phyloP scores from a whole-genome alignment of 768 basidiomycete genomes.

The Hygrocybe punicea region DNA sequence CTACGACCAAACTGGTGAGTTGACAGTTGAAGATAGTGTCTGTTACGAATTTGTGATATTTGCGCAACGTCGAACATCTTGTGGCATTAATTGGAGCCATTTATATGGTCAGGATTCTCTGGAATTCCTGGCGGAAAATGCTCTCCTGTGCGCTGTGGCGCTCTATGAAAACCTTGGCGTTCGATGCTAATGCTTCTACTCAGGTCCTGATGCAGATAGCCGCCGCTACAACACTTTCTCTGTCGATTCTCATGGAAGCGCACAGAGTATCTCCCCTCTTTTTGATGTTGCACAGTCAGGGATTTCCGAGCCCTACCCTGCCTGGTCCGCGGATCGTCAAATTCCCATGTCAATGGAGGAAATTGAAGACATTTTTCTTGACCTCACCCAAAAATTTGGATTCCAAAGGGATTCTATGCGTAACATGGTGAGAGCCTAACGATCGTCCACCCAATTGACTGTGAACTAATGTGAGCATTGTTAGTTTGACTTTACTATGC shows the following conservation, averaged over 20 bases:
- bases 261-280: constrained; percentile 57
- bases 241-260: constrained; percentile 58
- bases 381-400: constrained; percentile 97
- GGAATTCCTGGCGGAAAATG: not conserved
- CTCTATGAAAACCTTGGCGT: constrained; percentile 4
- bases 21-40: not conserved
- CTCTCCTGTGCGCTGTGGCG: constrained; percentile 22
- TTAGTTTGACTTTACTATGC: constrained; percentile 97
- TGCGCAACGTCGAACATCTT: too few species aligned
- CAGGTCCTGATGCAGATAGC: constrained; percentile 32
- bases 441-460: constrained; percentile 1
- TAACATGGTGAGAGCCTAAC: constrained; percentile 65
- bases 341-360: constrained; percentile 97
- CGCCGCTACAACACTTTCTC: constrained; percentile 53
- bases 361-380: constrained; percentile 98
- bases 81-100: too few species aligned
- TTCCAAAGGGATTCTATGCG: constrained; percentile 96
- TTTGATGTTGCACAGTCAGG: constrained; percentile 48
- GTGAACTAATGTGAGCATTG: constrained; percentile 13
- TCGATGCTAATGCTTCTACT: constrained; percentile 5
- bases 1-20: constrained; percentile 24
- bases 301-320: constrained; percentile 76
- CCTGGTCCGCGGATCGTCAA: constrained; percentile 89
- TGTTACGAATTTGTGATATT: constrained; percentile 4
- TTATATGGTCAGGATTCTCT: too few species aligned